phyloP scores from a whole-genome alignment of 1,284 basidiomycete species.

The Ustilago curta region DNA sequence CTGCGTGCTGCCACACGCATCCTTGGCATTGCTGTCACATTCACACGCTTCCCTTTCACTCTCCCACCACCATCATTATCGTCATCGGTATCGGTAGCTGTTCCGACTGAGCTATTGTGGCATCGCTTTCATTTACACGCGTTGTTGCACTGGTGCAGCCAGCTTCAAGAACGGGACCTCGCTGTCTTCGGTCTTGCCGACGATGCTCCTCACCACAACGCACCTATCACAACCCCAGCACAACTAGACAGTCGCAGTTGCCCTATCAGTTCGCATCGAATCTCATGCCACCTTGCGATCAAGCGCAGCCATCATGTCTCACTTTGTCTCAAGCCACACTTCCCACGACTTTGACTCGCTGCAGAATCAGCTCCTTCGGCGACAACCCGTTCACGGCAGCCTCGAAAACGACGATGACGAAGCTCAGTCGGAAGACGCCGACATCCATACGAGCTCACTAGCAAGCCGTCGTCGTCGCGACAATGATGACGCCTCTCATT shows the following conservation, averaged over 20 bases:
- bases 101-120: background rate
- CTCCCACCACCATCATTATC: background rate
- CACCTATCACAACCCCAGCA: background rate
- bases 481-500: slow-evolving; percentile 11
- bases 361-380: slow-evolving; percentile 59
- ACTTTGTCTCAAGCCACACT: slow-evolving; percentile 62
- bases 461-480: slow-evolving; percentile 36
- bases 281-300: background rate
- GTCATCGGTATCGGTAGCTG: background rate
- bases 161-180: background rate
- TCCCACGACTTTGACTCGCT: slow-evolving; percentile 63
- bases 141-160: background rate
- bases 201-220: slow-evolving; percentile 5
- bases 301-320: slow-evolving; percentile 53
- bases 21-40: slow-evolving; percentile 1
- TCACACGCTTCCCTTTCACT: background rate
- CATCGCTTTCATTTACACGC: background rate
- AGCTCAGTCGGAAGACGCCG: slow-evolving; percentile 19
- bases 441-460: slow-evolving; percentile 14
- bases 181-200: slow-evolving; percentile 13
- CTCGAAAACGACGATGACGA: slow-evolving; percentile 22
- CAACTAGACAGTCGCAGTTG: background rate
- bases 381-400: slow-evolving; percentile 39
- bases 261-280: background rate
- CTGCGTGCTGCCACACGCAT: background rate